A percentile compares a stretch with the other conserved stretches of the same genome.
These are phyloP conservation scores for Cyberlindnera mississippiensis DNA, from an alignment of 805 yeast species.

Conservation along the genomic window DNA sequence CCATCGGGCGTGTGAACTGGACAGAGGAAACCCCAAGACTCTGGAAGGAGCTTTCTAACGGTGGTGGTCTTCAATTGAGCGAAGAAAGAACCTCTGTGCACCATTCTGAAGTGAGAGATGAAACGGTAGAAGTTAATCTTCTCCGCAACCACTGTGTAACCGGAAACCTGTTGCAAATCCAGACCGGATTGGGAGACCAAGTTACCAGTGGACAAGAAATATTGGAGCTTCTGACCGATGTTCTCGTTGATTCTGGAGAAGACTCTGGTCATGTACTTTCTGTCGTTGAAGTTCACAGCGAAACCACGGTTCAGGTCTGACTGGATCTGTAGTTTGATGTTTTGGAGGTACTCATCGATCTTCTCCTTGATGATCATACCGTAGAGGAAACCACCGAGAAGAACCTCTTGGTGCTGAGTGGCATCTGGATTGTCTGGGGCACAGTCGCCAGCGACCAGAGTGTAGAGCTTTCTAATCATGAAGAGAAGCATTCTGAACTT, in stretches of 20 bases:
- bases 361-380: constrained; percentile 97
- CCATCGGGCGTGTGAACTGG: constrained; percentile 99
- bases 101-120: constrained; percentile 98
- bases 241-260: constrained; percentile 82
- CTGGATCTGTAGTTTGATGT: constrained; percentile 67
- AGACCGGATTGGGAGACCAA: constrained; percentile 95
- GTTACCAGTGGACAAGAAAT: constrained; percentile 95
- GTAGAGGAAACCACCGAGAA: constrained; percentile 91
- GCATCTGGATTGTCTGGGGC: constrained; percentile 98
- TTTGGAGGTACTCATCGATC: constrained; percentile 84
- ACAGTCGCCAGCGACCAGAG: constrained; percentile 96
- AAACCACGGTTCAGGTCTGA: constrained; percentile 76
- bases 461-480: constrained; percentile 92
- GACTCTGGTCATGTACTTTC: constrained; percentile 77
- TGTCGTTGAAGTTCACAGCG: constrained; percentile 78
- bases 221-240: constrained; percentile 91
- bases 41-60: constrained; percentile 93
- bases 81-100: constrained; percentile 98
- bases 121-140: constrained; percentile 96
- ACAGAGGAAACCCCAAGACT: constrained; percentile 98
- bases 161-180: constrained; percentile 96
- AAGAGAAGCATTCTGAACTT: constrained; percentile 85
- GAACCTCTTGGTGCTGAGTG: constrained; percentile 95
- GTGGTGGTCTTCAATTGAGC: constrained; percentile 97
- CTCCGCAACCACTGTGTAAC: constrained; percentile 98